phyloP scores from a whole-genome alignment of 2,329 filamentous ascomycete species.

The Sclerotiophoma versabilis region DNA sequence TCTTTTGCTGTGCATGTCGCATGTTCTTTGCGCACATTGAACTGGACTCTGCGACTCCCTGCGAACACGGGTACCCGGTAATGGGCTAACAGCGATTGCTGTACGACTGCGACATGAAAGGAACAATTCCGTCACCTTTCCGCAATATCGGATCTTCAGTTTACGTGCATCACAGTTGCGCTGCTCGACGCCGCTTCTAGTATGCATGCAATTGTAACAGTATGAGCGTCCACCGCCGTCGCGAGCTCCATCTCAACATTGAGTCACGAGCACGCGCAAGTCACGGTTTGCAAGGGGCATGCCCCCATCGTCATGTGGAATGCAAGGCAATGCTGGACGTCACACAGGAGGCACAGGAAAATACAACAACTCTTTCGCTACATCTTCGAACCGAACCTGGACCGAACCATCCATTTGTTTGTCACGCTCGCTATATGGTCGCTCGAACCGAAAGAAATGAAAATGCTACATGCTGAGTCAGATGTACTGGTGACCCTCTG shows the following conservation, averaged over 20 bases:
- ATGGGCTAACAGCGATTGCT: conserved; percentile 10
- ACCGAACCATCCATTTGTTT: conserved; percentile 4
- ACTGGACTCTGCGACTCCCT: not conserved
- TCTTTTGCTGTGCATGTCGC: conserved; percentile 13
- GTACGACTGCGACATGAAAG: conserved; percentile 17
- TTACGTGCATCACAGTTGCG: not conserved
- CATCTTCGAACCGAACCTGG: conserved; percentile 5
- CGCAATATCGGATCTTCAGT: conserved; percentile 7
- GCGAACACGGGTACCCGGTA: conserved; percentile 5
- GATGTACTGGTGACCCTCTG: conserved; percentile 1
- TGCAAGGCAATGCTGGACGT: not conserved
- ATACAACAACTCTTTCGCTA: conserved; percentile 2
- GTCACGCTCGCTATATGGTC: conserved; percentile 8
- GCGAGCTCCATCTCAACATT: not conserved
- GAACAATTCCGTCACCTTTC: conserved; percentile 7
- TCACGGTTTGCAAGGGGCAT: conserved; percentile 12
- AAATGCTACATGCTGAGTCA: conserved; percentile 16
- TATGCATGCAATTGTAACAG: conserved; percentile 1
- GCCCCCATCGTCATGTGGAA: conserved; percentile 13
- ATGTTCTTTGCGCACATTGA: not conserved
- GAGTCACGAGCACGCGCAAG: conserved; percentile 14
- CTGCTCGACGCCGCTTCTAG: not conserved
- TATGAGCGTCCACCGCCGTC: not conserved
- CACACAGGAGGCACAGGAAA: not conserved
- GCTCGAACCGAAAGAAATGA: conserved; percentile 9